Base-by-base conservation (phyloP, 441 rosid genomes). In the Manihot esculenta region DNA sequence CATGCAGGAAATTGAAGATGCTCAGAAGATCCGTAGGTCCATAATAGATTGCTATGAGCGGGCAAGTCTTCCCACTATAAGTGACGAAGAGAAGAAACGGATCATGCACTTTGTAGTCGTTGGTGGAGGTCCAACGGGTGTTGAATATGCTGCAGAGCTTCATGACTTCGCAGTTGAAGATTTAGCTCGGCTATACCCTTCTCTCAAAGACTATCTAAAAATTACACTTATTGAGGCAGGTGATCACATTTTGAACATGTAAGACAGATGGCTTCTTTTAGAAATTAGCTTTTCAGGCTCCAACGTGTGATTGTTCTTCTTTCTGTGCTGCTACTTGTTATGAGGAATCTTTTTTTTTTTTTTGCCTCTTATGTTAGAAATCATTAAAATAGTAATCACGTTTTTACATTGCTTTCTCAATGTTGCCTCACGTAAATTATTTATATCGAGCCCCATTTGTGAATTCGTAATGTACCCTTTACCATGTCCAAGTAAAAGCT, bases 111-210 rank as follows among this genome's bases (percentile, higher is more conserved):
- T 91, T 78, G 96, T 93, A 64, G 79, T 93, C 24, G 98, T 91
- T 75, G 97, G 97, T 14, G 98, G 98, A 71, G 98, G 98, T 12
- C 97, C 98, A 56, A 86, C 94, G 18, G 97, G 98, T 51, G 98
- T 93, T 74, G 98, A 93, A 71, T 93, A 89, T 80, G 89, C 98
- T 47, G 97, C 97, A 33, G 96, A 91, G 80, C 88, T 93, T 49
- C 87, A 88, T 78, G 98, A 93, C 78, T 89, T 82, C 77, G 93
- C 88, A 42, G 79, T 48, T 21, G 89, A 93, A 78, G 98, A 93
- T 79, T 68, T 91, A 57, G 82, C 83, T 71, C 81, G 71, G 20
- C 83, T 93, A 73, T 91, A 89, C 76, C 98, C 98, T 26, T 60
- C 3, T 70, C 85, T 81, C 42, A 77, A 84, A 64, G 90, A 81